These are phyloP conservation scores for Stagonosporopsis chrysanthemi DNA, from an alignment of 2,329 filamentous ascomycete genomes.

Conservation along the genomic window DNA sequence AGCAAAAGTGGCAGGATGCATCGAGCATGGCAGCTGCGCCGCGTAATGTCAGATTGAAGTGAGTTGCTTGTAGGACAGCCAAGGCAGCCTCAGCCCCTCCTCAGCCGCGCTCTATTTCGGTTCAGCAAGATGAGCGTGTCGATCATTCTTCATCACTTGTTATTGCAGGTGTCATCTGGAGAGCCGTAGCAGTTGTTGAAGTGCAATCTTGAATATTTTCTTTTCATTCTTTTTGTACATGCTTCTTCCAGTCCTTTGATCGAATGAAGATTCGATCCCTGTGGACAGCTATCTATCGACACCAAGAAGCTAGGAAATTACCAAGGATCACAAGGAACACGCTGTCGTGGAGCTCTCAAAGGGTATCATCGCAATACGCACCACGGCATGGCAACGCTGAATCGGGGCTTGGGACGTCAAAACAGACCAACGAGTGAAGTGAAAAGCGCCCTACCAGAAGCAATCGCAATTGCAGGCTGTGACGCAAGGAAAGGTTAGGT, in stretches of 20 bases:
- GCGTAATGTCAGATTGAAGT: constrained; percentile 19
- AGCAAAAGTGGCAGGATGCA: constrained; percentile 35
- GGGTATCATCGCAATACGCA: constrained; percentile 39
- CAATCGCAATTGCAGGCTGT: constrained; percentile 18
- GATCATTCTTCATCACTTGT: background rate
- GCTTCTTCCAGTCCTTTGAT: constrained; percentile 21
- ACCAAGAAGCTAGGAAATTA: constrained; percentile 20
- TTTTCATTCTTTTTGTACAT: constrained; percentile 27
- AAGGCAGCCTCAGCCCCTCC: constrained; percentile 35
- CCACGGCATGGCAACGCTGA: constrained; percentile 20
- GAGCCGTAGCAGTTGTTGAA: background rate
- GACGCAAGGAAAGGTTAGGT: constrained; percentile 25
- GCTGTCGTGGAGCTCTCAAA: constrained; percentile 25
- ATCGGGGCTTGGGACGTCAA: constrained; percentile 11
- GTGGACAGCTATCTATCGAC: constrained; percentile 11
- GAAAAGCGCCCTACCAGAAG: constrained; percentile 31
- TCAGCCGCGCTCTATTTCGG: constrained; percentile 12
- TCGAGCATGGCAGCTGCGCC: constrained; percentile 31
- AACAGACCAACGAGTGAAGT: constrained; percentile 3
- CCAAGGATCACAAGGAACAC: constrained; percentile 12
- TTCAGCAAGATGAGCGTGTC: background rate
- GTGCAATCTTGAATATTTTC: background rate
- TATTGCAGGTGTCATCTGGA: background rate
- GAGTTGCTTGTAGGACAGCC: constrained; percentile 22
- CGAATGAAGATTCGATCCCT: background rate